phyloP scores from a whole-genome alignment of 768 basidiomycete species.

The Scleroderma bovista region DNA sequence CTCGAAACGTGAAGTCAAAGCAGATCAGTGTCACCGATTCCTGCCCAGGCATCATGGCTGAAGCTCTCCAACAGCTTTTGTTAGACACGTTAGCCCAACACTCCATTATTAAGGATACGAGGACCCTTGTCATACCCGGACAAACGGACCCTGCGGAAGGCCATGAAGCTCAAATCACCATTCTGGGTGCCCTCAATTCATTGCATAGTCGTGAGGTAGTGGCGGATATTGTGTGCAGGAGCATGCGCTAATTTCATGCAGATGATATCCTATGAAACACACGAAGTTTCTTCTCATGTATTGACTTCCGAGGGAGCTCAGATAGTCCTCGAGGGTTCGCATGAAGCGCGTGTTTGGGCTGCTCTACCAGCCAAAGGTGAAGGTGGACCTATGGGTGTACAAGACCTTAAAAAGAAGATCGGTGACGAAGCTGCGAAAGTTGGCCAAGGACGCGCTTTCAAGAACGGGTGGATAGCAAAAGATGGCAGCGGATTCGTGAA shows the following conservation, averaged over 20 bases:
- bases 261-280: conserved; percentile 81
- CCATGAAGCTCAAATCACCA: conserved; percentile 74
- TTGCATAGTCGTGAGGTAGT: conserved; percentile 76
- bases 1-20: conserved; percentile 1
- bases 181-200: conserved; percentile 91
- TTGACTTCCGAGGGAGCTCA: conserved; percentile 80
- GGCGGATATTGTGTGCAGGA: conserved; percentile 1
- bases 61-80: conserved; percentile 73
- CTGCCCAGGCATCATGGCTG: conserved; percentile 48
- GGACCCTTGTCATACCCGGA: conserved; percentile 62
- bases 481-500: conserved; percentile 84
- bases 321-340: conserved; percentile 79
- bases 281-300: conserved; percentile 68
- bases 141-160: conserved; percentile 49
- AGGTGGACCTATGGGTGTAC: conserved; percentile 58
- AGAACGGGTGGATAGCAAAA: conserved; percentile 94
- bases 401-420: conserved; percentile 65
- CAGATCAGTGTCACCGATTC: conserved; percentile 1
- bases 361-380: conserved; percentile 69
- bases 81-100: conserved; percentile 63
- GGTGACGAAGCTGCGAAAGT: conserved; percentile 89
- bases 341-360: conserved; percentile 93
- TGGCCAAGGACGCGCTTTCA: conserved; percentile 94
- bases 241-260: conserved; percentile 27
- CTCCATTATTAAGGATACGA: conserved; percentile 59